phyloP scores from a whole-genome alignment of 441 rosid species.

The Croton setiger region DNA sequence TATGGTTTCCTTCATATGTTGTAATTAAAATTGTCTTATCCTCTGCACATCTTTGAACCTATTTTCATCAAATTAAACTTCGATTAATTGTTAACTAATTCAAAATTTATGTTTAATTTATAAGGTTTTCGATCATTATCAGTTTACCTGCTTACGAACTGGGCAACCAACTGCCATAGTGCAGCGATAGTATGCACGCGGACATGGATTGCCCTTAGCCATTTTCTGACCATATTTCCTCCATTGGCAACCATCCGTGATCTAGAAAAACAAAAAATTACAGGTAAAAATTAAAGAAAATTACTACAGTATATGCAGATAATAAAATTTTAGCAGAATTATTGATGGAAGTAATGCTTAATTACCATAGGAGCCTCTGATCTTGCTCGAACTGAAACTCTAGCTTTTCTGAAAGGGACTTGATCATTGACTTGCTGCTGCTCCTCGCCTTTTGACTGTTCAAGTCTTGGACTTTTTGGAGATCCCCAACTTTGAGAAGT shows the following conservation, averaged over 20 bases:
- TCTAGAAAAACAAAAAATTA: constrained; percentile 35
- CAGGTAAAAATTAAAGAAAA: too few relatives aligned
- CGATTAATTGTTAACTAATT: too few relatives aligned
- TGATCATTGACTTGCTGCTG: constrained; percentile 40
- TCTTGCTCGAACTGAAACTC: constrained; percentile 87
- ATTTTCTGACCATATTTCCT: constrained; percentile 92
- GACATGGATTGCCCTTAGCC: constrained; percentile 95
- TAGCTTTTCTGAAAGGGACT: constrained; percentile 64
- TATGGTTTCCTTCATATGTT: constrained; percentile 90
- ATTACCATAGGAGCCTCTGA: constrained; percentile 73
- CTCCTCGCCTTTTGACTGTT: constrained; percentile 40
- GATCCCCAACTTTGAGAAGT: constrained; percentile 35
- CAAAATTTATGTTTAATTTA: too few relatives aligned
- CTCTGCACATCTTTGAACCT: constrained; percentile 89
- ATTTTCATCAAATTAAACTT: not conserved
- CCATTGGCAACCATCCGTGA: constrained; percentile 83
- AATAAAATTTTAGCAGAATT: too few relatives aligned
- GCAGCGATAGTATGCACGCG: constrained; percentile 93
- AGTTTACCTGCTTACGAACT: constrained; percentile 79
- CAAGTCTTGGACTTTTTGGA: constrained; percentile 41
- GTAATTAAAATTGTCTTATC: constrained; percentile 75
- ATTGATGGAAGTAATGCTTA: not conserved
- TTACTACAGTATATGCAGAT: too few relatives aligned
- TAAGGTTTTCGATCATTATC: not conserved
- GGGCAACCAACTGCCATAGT: constrained; percentile 89